Conservation (phyloP, 306 rosid species). For the Ochetophila trinervis region DNA sequence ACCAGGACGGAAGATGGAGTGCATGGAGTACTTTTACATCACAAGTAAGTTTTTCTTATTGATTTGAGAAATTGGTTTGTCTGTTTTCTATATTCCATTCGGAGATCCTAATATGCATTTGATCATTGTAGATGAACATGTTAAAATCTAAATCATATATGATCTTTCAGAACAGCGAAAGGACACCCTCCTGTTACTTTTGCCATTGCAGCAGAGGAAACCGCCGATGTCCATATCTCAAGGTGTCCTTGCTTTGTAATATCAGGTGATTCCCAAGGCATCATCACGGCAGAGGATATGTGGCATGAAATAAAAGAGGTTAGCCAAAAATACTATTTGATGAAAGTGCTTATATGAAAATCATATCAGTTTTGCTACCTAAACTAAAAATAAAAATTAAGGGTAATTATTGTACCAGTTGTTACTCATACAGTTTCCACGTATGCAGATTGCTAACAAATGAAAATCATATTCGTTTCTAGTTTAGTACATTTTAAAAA, state of each 20-base stretch:
- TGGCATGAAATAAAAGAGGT: constrained; percentile 91
- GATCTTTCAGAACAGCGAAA: constrained; percentile 54
- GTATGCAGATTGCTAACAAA: too few relatives aligned
- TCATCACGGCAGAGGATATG: constrained; percentile 77
- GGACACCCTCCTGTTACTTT: constrained; percentile 70
- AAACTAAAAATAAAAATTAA: too few relatives aligned
- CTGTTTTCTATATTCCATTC: background rate
- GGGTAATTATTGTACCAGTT: too few relatives aligned
- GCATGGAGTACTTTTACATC: constrained; percentile 79
- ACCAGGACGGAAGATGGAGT: constrained; percentile 73
- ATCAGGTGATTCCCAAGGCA: constrained; percentile 64
- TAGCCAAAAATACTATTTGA: too few relatives aligned
- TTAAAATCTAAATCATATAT: background rate
- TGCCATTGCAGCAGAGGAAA: constrained; percentile 92
- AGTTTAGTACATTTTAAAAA: too few relatives aligned
- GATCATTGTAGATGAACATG: constrained; percentile 6
- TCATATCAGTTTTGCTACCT: too few relatives aligned
- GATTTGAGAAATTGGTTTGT: background rate
- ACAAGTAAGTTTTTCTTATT: constrained; percentile 50
- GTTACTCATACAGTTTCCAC: too few relatives aligned
- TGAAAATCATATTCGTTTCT: too few relatives aligned
- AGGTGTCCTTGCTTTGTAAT: constrained; percentile 75
- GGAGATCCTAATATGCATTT: background rate
- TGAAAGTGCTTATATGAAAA: too few relatives aligned
- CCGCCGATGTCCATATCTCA: constrained; percentile 65